Percentiles rank a stretch among this genome's conserved stretches.
These are phyloP conservation scores for Pezicula neosporulosa DNA, from an alignment of 2,329 filamentous ascomycete species.

Conservation along the genomic window DNA sequence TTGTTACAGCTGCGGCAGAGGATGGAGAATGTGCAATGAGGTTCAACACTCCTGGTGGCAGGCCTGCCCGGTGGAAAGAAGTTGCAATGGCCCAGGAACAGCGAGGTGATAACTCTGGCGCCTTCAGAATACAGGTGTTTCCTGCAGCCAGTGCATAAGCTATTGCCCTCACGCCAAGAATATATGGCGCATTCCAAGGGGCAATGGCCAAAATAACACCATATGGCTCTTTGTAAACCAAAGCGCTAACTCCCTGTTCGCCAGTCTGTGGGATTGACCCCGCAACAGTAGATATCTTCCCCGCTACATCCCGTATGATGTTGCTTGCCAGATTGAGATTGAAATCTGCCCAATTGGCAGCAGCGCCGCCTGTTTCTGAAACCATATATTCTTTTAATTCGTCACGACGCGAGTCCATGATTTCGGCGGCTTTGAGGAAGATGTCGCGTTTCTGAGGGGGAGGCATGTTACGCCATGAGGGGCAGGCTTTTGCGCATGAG, in stretches of 20 bases:
- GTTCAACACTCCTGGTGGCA: slow-evolving; percentile 74
- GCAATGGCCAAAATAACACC: slow-evolving; percentile 78
- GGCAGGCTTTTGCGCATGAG: slow-evolving; percentile 63
- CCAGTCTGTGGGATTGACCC: slow-evolving; percentile 32
- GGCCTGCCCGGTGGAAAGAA: slow-evolving; percentile 68
- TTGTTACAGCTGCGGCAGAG: slow-evolving; percentile 65
- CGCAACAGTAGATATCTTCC: slow-evolving; percentile 32
- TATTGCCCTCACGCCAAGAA: slow-evolving; percentile 52
- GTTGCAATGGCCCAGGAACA: slow-evolving; percentile 59
- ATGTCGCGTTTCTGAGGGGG: slow-evolving; percentile 63
- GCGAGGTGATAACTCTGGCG: slow-evolving; percentile 63
- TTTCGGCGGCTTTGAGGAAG: slow-evolving; percentile 63
- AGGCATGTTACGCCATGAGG: slow-evolving; percentile 63
- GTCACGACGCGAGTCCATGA: slow-evolving; percentile 47
- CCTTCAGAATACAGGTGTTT: slow-evolving; percentile 75
- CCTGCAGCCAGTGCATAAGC: slow-evolving; percentile 68
- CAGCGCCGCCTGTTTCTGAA: slow-evolving; percentile 43
- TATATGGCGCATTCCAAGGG: slow-evolving; percentile 67
- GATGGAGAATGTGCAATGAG: slow-evolving; percentile 63
- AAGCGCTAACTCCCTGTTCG: slow-evolving; percentile 50
- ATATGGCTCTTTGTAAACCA: slow-evolving; percentile 72
- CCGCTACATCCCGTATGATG: slow-evolving; percentile 40
- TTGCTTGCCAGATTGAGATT: slow-evolving; percentile 35
- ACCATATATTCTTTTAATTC: slow-evolving; percentile 60
- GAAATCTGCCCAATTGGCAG: slow-evolving; percentile 30